Evolutionary conservation across 345 rosid genomes (phyloP).

Genomic region (Lepidium didymum): DNA sequence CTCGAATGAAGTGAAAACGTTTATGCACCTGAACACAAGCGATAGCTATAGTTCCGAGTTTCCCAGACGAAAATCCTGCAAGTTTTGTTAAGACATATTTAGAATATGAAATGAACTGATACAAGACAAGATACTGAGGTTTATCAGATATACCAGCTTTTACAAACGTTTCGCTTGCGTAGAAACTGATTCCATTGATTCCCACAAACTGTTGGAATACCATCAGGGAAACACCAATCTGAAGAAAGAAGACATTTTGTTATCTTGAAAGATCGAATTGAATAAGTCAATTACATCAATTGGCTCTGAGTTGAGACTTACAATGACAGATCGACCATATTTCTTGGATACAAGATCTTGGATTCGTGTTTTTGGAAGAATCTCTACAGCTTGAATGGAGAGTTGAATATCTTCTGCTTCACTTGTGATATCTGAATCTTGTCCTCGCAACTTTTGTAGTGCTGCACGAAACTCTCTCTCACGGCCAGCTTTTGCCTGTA

Average conservation of each 20-base stretch:
- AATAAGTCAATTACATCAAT: neutral
- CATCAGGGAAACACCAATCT: conserved; percentile 91
- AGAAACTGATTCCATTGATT: conserved; percentile 74
- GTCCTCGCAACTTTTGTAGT: conserved; percentile 60
- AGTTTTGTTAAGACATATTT: neutral
- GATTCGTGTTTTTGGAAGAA: conserved; percentile 59
- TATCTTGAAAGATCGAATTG: neutral
- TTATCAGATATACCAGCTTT: conserved; percentile 51
- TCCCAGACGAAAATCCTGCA: conserved; percentile 69
- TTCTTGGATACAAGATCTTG: conserved; percentile 54
- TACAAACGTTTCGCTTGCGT: conserved; percentile 80
- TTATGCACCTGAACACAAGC: conserved; percentile 68
- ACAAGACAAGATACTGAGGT: neutral
- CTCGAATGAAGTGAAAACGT: neutral
- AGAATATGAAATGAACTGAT: neutral
- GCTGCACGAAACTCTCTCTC: conserved; percentile 62
- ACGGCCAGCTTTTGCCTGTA: conserved; percentile 68
- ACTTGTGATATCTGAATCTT: conserved; percentile 45
- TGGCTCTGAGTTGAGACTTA: conserved; percentile 34
- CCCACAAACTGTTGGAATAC: conserved; percentile 82
- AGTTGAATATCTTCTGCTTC: conserved; percentile 81
- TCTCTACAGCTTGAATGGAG: conserved; percentile 43
- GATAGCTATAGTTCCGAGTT: conserved; percentile 69
- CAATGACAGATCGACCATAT: conserved; percentile 56
- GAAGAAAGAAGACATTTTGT: neutral